Base-by-base conservation (phyloP, 805 yeast species). In the Debaryomyces castellii region DNA sequence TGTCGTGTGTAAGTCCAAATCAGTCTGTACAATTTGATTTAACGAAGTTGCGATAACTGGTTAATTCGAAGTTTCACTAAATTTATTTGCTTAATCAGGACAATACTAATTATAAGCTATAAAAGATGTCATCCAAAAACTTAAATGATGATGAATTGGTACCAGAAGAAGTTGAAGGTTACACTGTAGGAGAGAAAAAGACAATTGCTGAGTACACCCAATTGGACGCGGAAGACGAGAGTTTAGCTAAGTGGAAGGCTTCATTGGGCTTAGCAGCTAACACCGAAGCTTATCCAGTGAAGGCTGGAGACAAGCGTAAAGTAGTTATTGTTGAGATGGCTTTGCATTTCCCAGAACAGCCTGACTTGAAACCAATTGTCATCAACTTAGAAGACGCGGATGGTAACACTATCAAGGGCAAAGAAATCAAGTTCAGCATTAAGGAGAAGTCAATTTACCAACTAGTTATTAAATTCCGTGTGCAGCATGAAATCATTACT, bases 401-500 rank as follows among this genome's bases (percentile, higher is more conserved):
- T 33, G 76, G 80, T 45, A 78, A 81, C 35, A 70, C 85, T 42
- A 77, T 81, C 51, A 69, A 74, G 25, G 69, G 84, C 45, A 78
- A 82, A 47, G 82, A 81, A 42, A 80, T 83, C 54, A 80, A 86
- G 50, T 85, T 89, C 67, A 77, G 78, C 62, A 83, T 90, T 63
- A 87, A 87, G 62, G 97, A 89, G 59, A 84, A 82, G 53, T 77
- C 92, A 14, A 71, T 81, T 27, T 90, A 89, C 67, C 83, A 81
- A 57, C 74, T 89, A 60, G 79, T 73, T 51, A 81, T 89, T 58
- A 83, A 80, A 53, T 91, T 90, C 71, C 80, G 89, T 53, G 85
- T 91, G 27, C 97, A 90, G 66, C 92, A 87, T 58, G 95, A 88
- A 62, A 88, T 91, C 53, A 83, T 91, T 55, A 90, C 97, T 1